Evolutionary conservation across 164 flowering plant genomes (phyloP), one percentile per base, ranked within the genome.

Genomic region (Kalanchoe fedtschenkoi): DNA sequence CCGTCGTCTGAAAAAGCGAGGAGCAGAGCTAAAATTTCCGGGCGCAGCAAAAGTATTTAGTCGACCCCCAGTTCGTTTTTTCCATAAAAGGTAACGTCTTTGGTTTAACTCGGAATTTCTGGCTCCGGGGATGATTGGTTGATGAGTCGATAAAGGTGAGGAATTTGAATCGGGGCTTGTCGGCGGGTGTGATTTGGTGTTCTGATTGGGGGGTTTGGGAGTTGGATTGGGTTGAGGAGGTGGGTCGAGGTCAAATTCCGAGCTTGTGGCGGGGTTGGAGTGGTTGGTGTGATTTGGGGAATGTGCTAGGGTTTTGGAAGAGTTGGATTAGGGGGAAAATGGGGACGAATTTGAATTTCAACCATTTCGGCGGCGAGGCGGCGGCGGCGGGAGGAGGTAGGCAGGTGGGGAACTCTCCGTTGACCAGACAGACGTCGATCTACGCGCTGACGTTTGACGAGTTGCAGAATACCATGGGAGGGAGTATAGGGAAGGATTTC

Each of bases 401-500:
- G 64, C 69, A 62, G 44, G 64, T 55, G 58, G 81, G 70, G 34
- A 78, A 65, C 46, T 58, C 53, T 16, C 38, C 37, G 37, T 57
- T 32, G 22, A 34, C 34, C 9, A 29, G 59, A 21, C 37, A 30
- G 29, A 32, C 19, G 22, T 57, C 60, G 21, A 57, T 57, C 7
- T 57, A 57, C 38, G 13, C 60, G 38, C 14, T 57, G 60, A 57
- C 60, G 15, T 57, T 57, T 19, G 60, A 57, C 28, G 60, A 57
- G 38, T 33, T 57, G 60, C 60, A 57, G 34, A 57, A 57, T n/a
- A 32, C 16, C 15, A 32, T 57, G 38, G 37, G 60, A 30, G 38
- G 37, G 19, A 57, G 38, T 57, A 5, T 57, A 15, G 60, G 60
- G 60, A 32, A 57, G 37, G 60, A 57, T 32, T 32, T 57, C 28